Percentiles rank a stretch among this genome's conserved stretches.
Evolutionary conservation across 768 basidiomycete genomes (phyloP).

Genomic region (Cystofilobasidium bisporidii): DNA sequence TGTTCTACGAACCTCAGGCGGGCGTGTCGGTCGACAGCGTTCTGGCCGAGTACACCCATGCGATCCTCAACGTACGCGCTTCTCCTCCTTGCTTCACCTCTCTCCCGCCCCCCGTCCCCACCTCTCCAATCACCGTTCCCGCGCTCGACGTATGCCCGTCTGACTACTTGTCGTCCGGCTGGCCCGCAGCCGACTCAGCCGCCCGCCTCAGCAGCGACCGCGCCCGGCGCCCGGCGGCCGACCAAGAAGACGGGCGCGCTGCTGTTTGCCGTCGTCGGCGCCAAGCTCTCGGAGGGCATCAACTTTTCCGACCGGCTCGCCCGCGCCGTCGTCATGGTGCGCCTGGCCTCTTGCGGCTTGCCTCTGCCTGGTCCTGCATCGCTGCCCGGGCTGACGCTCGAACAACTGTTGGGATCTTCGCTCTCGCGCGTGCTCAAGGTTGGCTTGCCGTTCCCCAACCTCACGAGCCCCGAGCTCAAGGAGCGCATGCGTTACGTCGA

Average conservation of each 20-base stretch:
- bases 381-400: no score
- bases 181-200: background rate
- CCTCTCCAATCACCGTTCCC: background rate
- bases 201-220: background rate
- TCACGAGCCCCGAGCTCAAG: constrained; percentile 77
- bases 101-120: background rate
- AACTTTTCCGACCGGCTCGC: constrained; percentile 62
- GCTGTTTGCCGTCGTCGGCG: constrained; percentile 88
- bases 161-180: no score
- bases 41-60: constrained; percentile 60
- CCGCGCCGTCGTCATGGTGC: constrained; percentile 63
- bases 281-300: constrained; percentile 89
- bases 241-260: constrained; percentile 53
- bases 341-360: background rate
- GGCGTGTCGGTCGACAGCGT: constrained; percentile 61
- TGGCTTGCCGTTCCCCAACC: constrained; percentile 87
- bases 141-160: background rate
- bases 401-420: no score
- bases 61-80: constrained; percentile 35
- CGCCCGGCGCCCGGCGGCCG: background rate
- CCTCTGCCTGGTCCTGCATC: no score
- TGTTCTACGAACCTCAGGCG: constrained; percentile 81
- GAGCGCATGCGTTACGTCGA: constrained; percentile 86
- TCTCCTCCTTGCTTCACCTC: background rate
- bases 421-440: no score